Conservation (phyloP, 345 rosid genomes). For the Mercurialis annua region DNA sequence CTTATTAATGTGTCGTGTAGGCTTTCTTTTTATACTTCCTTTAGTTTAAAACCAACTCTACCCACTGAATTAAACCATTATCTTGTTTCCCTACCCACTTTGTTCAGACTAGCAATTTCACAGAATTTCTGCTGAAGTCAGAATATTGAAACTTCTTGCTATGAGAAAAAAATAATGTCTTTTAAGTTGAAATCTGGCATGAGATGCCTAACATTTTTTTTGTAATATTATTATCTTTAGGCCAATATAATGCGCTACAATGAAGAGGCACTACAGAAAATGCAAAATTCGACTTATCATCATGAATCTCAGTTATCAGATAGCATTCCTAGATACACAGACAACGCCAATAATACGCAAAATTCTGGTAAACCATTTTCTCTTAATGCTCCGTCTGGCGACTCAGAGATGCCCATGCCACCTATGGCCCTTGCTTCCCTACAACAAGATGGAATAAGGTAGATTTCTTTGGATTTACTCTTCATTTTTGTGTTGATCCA, state of each 20-base stretch:
- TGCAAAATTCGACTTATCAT: slow-evolving; percentile 35
- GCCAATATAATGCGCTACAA: slow-evolving; percentile 75
- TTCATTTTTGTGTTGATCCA: not conserved
- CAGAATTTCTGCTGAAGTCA: slow-evolving; percentile 2
- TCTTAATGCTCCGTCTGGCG: slow-evolving; percentile 42
- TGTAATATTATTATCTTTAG: slow-evolving; percentile 31
- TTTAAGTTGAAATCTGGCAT: not conserved
- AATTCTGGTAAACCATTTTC: slow-evolving; percentile 29
- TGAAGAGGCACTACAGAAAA: slow-evolving; percentile 60
- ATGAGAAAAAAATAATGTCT: not conserved
- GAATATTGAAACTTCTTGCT: not conserved
- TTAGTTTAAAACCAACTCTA: not conserved
- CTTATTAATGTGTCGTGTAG: not conserved
- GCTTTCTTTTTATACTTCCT: not conserved
- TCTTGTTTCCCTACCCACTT: not conserved
- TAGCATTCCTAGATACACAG: slow-evolving; percentile 30
- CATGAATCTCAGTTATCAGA: slow-evolving; percentile 46
- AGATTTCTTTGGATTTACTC: slow-evolving; percentile 18
- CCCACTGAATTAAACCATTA: not conserved
- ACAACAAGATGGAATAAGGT: slow-evolving; percentile 63
- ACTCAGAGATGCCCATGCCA: slow-evolving; percentile 92
- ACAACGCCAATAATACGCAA: slow-evolving; percentile 22
- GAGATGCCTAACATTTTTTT: slow-evolving; percentile 9
- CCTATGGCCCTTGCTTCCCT: slow-evolving; percentile 69
- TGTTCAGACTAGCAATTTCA: not conserved